Percentiles rank a stretch among this genome's conserved stretches.
phyloP scores from a whole-genome alignment of 306 rosid genomes.

The Inga laurina region DNA sequence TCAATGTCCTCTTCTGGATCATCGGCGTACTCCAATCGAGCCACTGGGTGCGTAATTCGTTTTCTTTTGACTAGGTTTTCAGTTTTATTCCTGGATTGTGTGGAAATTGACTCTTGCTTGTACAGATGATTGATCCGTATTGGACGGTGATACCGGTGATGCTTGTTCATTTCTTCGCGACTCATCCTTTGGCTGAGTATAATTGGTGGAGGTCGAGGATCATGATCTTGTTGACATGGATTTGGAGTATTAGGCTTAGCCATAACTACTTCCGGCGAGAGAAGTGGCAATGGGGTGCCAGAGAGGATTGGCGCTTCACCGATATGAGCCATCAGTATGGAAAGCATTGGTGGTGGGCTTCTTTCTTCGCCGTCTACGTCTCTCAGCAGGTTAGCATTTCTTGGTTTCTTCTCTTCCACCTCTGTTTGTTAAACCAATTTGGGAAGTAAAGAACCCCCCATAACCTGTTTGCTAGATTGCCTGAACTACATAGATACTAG shows the following conservation, averaged over 20 bases:
- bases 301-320: constrained; percentile 91
- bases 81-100: background rate
- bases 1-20: constrained; percentile 87
- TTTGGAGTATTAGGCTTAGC: constrained; percentile 74
- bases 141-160: constrained; percentile 91
- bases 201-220: constrained; percentile 67
- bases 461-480: background rate
- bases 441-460: background rate
- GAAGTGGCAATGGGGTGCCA: constrained; percentile 87
- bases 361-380: constrained; percentile 80
- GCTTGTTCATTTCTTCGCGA: constrained; percentile 66
- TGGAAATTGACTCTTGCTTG: background rate
- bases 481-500: background rate
- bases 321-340: constrained; percentile 74
- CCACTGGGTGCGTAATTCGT: constrained; percentile 68
- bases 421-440: background rate
- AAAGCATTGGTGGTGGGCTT: constrained; percentile 86
- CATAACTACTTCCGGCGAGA: constrained; percentile 93
- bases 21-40: constrained; percentile 60
- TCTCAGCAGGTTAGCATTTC: constrained; percentile 67
- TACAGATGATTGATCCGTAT: constrained; percentile 89
- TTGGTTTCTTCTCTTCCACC: background rate
- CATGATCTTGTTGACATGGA: constrained; percentile 63
- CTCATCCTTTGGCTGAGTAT: constrained; percentile 74
- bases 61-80: background rate